Percentiles rank a stretch among this genome's conserved stretches.
Conservation (phyloP, 2,329 filamentous ascomycete genomes). For the Aspergillus sp. region DNA sequence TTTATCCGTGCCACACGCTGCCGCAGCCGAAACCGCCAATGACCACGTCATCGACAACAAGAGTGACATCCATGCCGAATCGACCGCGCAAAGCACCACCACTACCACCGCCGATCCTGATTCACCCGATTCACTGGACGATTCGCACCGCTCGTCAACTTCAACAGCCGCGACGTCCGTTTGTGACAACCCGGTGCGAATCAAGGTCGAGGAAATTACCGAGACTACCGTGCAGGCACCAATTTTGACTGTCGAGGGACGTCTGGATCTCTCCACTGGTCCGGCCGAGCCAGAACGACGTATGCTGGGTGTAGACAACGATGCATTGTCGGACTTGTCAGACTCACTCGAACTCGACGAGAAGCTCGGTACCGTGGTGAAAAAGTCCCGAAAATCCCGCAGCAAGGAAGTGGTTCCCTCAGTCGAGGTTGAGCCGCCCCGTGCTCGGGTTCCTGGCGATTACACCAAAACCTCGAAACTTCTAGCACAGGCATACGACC, state of each 20-base stretch:
- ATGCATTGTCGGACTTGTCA: conserved; percentile 30
- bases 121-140: conserved; percentile 31
- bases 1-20: neutral
- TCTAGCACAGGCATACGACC: conserved; percentile 72
- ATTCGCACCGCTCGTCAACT: conserved; percentile 36
- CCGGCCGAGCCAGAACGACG: conserved; percentile 13
- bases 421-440: conserved; percentile 39
- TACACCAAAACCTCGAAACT: conserved; percentile 80
- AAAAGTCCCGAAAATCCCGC: conserved; percentile 25
- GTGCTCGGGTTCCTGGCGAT: conserved; percentile 66
- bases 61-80: conserved; percentile 10
- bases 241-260: neutral
- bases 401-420: conserved; percentile 38
- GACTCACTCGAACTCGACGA: conserved; percentile 33
- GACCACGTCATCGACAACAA: neutral
- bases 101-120: conserved; percentile 25
- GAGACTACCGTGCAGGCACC: conserved; percentile 11
- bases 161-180: conserved; percentile 44
- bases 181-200: conserved; percentile 24
- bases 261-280: conserved; percentile 10
- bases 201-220: conserved; percentile 24
- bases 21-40: neutral
- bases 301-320: conserved; percentile 23
- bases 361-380: conserved; percentile 21
- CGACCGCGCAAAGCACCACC: conserved; percentile 14